Evolutionary conservation across 148 eudicot genomes (phyloP).

Genomic region (Persicaria maculosa): DNA sequence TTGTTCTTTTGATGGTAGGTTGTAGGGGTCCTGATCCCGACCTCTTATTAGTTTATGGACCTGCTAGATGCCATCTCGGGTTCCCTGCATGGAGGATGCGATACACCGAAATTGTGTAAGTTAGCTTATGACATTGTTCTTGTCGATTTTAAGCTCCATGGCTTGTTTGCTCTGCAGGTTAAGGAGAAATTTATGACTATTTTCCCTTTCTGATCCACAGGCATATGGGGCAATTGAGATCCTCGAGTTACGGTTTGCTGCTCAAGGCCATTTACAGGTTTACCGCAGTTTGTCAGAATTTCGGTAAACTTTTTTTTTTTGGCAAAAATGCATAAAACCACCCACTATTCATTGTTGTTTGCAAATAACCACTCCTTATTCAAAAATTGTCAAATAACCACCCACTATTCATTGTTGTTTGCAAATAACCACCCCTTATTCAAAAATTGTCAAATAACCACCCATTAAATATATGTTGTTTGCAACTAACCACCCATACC

Average conservation of each 20-base stretch:
- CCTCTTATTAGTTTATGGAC: slow-evolving; percentile 73
- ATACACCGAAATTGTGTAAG: slow-evolving; percentile 95
- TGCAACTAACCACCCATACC: no score
- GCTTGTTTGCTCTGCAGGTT: not conserved
- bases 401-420: no score
- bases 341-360: no score
- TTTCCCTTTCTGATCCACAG: slow-evolving; percentile 31
- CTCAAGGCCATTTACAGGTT: slow-evolving; percentile 65
- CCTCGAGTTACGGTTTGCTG: slow-evolving; percentile 56
- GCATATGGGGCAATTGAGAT: slow-evolving; percentile 75
- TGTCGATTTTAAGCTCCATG: not conserved
- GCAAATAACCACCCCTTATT: no score
- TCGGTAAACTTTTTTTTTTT: slow-evolving; percentile 47
- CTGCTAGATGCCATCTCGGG: slow-evolving; percentile 83
- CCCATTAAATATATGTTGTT: no score
- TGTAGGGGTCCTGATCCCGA: slow-evolving; percentile 65
- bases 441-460: no score
- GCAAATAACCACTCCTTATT: no score
- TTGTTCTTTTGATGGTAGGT: slow-evolving; percentile 31
- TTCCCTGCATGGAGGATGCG: slow-evolving; percentile 91
- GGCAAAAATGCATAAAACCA: no score
- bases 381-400: no score
- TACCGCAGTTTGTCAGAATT: slow-evolving; percentile 72
- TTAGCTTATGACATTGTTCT: slow-evolving; percentile 7
- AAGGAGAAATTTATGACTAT: not conserved